Base-by-base conservation (phyloP, 768 basidiomycete genomes). In the Trametes gibbosa region DNA sequence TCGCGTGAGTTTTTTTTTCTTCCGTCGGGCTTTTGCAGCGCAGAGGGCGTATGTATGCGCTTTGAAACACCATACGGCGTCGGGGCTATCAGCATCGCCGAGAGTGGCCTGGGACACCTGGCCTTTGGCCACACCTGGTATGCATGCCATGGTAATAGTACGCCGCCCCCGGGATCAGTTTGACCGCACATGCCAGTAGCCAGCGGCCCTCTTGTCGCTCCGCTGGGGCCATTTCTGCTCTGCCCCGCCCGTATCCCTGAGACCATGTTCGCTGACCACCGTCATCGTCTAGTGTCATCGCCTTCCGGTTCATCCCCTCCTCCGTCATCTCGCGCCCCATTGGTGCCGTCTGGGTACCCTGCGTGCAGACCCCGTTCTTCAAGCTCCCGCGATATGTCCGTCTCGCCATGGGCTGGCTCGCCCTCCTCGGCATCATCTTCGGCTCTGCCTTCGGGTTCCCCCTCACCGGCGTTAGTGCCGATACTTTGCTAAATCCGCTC, bases 401-500 rank as follows among this genome's bases (percentile, higher is more conserved):
- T 17, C 76, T 91, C 42, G 68, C 79, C 7, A 68, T 89, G 37
- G 92, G 93, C 50, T 92, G 90, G 89, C 69, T 90, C 23, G 84
- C 82, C 59, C 82, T 95, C 41, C 68, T 95, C 47, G 91, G 69
- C 16, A 84, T 93, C 56, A 77, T 93, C 47, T 88, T 95, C 58
- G 93, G 92, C 29, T 92, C 90, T 19, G 92, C 91, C 0, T 95
- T 92, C 70, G 92, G 92, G 10, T 90, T 92, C 75, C 74, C 77
- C 24, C 79, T 88, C 27, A 71, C 79, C 47, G 73, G 69, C 49
- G 89, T 88, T 61, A 42, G 79, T 66, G 49, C 45, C 45, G 40
- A 21, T 49, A 64, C 25, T 32, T 40, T 52, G 42, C 47, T 25
- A 10, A 47, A 35, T 34, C 37, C 35, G 43, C 39, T 54, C 42